Evolutionary conservation across 2,329 filamentous ascomycete genomes (phyloP).

Genomic region (Xylaria multiplex): DNA sequence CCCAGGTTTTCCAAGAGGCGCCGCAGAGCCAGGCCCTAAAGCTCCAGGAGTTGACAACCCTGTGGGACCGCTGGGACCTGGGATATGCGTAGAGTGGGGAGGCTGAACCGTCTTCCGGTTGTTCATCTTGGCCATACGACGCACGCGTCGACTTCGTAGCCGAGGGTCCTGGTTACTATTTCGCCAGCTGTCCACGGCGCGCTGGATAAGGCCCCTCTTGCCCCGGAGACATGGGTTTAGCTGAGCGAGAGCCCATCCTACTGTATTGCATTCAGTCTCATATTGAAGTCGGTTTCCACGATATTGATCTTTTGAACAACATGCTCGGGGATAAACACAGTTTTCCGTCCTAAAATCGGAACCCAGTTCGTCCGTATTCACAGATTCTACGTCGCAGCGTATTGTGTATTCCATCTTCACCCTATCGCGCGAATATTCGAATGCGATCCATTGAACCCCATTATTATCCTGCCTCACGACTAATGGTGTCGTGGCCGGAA

Average conservation of each 20-base stretch:
- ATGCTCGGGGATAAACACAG: conserved; percentile 95
- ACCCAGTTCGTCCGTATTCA: conserved; percentile 85
- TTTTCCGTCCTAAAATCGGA: conserved; percentile 97
- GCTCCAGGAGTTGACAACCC: conserved; percentile 71
- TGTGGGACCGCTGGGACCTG: conserved; percentile 72
- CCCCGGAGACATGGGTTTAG: conserved; percentile 90
- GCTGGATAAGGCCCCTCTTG: conserved; percentile 94
- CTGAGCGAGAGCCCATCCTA: conserved; percentile 98
- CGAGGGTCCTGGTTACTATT: conserved; percentile 98
- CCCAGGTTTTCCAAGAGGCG: conserved; percentile 72
- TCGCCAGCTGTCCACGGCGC: conserved; percentile 97
- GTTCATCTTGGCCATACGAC: conserved; percentile 96
- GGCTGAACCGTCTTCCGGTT: conserved; percentile 78
- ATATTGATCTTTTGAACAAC: conserved; percentile 95
- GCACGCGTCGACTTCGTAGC: conserved; percentile 87
- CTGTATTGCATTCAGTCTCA: conserved; percentile 98
- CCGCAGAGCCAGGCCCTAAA: conserved; percentile 66
- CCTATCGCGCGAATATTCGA: conserved; percentile 95
- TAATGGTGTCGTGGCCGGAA: conserved; percentile 93
- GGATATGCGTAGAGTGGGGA: conserved; percentile 71
- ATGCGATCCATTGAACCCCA: conserved; percentile 98
- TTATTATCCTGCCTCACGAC: conserved; percentile 96
- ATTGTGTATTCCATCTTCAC: conserved; percentile 99
- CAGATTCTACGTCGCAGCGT: conserved; percentile 95
- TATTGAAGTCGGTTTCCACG: conserved; percentile 94